Base-by-base conservation (phyloP, 192 early-diverging fungal species). In the Gonapodya sp. region DNA sequence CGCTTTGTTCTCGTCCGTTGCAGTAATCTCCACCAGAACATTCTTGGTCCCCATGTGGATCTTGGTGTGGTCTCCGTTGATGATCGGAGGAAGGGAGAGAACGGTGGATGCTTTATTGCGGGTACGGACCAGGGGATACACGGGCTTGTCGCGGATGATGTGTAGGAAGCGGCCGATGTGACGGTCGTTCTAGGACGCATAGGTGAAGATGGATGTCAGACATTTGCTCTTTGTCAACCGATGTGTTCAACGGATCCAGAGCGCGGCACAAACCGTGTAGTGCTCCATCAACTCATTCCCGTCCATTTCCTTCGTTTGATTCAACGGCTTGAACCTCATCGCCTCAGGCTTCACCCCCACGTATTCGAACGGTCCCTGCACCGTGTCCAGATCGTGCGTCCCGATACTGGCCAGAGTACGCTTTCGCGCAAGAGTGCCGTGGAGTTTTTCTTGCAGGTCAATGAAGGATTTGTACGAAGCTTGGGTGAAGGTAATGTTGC, bases 1-100 rank as follows among this genome's bases (percentile, higher is more conserved):
- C 81, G 92, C 96, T 90, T 98, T 99, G 83, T 94, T 96, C 82
- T 95, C 81, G 86, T 98, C 97, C 31, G 96, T 98, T 31, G 95
- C 98, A 1, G 98, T 99, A 84, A 93, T 94, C 88, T 99, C 98
- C 85, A 99, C 97, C 77, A 99, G 93, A 36, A 99, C 93, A 82
- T 99, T 98, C 86, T 93, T 95, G 73, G 98, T 98, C 35, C 93
- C 87, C 36, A 97, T 86, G 31, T 89, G 93, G 84, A 99, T 99
- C 88, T 99, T 99, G 83, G 96, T 96, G 86, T 97, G 95, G 80
- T 99, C 91, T 81, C 94, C 91, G 91, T 99, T 99, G 91, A 99
- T 99, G 85, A 99, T 96, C 34, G 98, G 98, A 35, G 98, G 98
- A 80, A 99, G 87, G 73, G 97, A 98, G 84, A 96, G 88, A 30